Conservation (phyloP, 306 rosid species). For the Trifolium dubium region DNA sequence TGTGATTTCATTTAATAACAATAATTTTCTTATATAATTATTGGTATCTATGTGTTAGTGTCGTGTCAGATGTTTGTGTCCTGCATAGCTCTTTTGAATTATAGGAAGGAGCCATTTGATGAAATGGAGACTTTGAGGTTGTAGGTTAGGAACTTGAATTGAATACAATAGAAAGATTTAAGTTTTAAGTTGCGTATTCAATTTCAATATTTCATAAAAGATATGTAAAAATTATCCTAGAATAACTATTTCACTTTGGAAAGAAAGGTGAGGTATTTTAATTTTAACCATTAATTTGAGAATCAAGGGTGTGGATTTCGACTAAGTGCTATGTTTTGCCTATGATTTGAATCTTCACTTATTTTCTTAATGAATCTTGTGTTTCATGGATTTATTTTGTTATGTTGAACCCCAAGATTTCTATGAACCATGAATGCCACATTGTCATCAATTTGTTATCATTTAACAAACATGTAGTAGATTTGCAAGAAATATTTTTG, state of each 20-base stretch:
- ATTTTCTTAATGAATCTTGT: not conserved
- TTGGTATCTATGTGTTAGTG: not conserved
- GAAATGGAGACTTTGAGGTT: not conserved
- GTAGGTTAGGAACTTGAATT: constrained; percentile 1
- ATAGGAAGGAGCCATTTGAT: not conserved
- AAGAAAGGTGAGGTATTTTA: no score
- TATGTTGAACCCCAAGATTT: constrained; percentile 1
- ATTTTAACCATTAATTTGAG: no score
- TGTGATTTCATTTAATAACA: not conserved
- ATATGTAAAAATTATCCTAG: not conserved
- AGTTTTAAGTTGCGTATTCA: not conserved
- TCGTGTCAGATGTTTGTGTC: not conserved
- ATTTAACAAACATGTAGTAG: constrained; percentile 8
- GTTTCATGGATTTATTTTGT: not conserved
- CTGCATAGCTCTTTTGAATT: not conserved
- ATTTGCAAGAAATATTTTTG: not conserved
- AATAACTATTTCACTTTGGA: no score
- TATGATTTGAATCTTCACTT: not conserved
- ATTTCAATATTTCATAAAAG: not conserved
- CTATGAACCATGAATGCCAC: not conserved
- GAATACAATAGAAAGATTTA: constrained; percentile 1
- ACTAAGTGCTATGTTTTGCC: not conserved
- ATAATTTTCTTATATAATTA: not conserved
- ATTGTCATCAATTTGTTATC: constrained; percentile 15
- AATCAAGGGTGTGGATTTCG: not conserved